Conservation (phyloP, 179 eudicot species). For the Dionaea muscipula region DNA sequence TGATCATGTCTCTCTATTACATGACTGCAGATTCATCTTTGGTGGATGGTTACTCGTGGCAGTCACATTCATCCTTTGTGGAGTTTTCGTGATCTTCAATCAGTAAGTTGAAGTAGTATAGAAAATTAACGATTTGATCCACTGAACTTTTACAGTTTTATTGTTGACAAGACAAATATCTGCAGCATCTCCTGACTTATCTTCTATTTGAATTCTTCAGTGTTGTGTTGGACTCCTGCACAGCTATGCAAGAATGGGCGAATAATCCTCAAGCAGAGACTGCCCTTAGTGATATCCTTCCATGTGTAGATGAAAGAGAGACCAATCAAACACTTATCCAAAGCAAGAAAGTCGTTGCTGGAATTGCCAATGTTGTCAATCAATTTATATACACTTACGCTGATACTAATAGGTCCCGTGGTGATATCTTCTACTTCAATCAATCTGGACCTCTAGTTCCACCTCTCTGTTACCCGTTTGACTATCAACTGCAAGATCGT, state of each 20-base stretch:
- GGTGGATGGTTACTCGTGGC: constrained; percentile 92
- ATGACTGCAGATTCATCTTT: constrained; percentile 49
- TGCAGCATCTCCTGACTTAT: too few species aligned
- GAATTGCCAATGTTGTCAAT: constrained; percentile 50
- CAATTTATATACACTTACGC: constrained; percentile 58
- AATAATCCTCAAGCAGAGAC: constrained; percentile 87
- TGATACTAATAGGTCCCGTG: constrained; percentile 46
- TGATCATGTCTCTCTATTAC: not conserved
- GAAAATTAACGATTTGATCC: too few species aligned
- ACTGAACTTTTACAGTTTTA: too few species aligned
- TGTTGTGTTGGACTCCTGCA: constrained; percentile 70
- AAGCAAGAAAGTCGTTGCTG: constrained; percentile 48
- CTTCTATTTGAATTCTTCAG: constrained; percentile 24
- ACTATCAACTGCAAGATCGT: constrained; percentile 55
- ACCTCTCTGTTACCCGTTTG: constrained; percentile 72
- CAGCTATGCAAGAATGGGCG: constrained; percentile 96
- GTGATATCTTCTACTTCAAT: constrained; percentile 46
- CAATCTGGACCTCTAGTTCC: constrained; percentile 82
- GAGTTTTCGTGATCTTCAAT: constrained; percentile 64
- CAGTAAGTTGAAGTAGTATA: too few species aligned
- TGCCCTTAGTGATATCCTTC: constrained; percentile 86
- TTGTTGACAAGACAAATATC: too few species aligned
- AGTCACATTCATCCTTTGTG: constrained; percentile 68
- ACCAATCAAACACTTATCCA: constrained; percentile 61
- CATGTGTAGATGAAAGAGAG: constrained; percentile 76